Evolutionary conservation across 2,329 filamentous ascomycete species (phyloP).

Genomic region (Alternaria sp.): DNA sequence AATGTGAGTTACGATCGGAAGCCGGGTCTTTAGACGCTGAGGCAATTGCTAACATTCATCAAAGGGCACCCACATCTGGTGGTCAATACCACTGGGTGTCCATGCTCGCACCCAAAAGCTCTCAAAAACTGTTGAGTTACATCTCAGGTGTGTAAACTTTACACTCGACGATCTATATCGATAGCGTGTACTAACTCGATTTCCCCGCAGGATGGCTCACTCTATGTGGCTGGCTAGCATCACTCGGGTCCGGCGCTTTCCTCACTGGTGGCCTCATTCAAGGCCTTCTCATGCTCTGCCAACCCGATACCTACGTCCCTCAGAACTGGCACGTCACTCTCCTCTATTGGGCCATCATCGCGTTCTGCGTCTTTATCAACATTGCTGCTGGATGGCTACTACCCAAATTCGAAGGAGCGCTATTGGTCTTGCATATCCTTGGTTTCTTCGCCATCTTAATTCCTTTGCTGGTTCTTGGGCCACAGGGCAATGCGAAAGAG

Average conservation of each 20-base stretch:
- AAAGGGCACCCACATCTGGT: conserved; percentile 37
- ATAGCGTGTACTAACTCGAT: not conserved
- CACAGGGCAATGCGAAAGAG: conserved; percentile 44
- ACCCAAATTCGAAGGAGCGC: conserved; percentile 55
- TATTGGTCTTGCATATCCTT: conserved; percentile 56
- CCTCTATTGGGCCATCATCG: conserved; percentile 53
- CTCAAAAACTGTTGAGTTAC: conserved; percentile 51
- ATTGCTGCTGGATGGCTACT: conserved; percentile 51
- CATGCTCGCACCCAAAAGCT: conserved; percentile 48
- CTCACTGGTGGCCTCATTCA: conserved; percentile 37
- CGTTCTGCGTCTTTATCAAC: conserved; percentile 52
- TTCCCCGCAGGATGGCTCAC: conserved; percentile 49
- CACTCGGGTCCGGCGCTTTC: conserved; percentile 36
- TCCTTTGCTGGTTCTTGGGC: conserved; percentile 52
- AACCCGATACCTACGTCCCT: conserved; percentile 43
- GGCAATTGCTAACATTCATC: not conserved
- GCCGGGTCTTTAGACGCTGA: no score
- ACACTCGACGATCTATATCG: not conserved
- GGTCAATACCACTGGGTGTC: conserved; percentile 48
- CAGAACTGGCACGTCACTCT: conserved; percentile 59
- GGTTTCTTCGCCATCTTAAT: conserved; percentile 60
- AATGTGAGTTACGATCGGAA: conserved; percentile 22
- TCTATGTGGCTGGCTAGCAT: conserved; percentile 50
- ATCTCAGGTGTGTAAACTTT: conserved; percentile 35
- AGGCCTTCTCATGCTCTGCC: conserved; percentile 46